A percentile compares a stretch with the other conserved stretches of the same genome.
These are phyloP conservation scores for Trichoderma asperelloides DNA, from an alignment of 495 filamentous ascomycete genomes.

Conservation along the genomic window DNA sequence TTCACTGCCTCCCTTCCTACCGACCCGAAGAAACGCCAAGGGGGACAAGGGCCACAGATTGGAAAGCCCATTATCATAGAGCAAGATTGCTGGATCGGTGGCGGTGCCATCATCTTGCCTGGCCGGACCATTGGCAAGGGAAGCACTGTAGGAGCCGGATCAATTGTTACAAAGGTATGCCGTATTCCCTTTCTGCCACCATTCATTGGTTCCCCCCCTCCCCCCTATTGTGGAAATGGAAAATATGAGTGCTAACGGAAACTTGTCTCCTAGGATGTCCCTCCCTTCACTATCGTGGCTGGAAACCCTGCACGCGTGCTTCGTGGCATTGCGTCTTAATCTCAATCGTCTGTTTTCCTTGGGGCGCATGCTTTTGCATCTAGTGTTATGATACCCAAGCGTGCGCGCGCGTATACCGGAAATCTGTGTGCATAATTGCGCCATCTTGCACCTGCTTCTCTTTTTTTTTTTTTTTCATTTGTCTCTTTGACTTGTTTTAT, in stretches of 20 bases:
- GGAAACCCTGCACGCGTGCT: constrained; percentile 10
- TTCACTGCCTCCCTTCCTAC: constrained; percentile 67
- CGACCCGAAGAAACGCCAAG: constrained; percentile 66
- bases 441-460: background rate
- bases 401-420: background rate
- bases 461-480: background rate
- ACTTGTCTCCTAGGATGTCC: constrained; percentile 19
- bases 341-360: background rate
- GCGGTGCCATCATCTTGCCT: constrained; percentile 65
- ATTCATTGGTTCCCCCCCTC: no score
- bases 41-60: constrained; percentile 61
- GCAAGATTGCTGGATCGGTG: constrained; percentile 73
- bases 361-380: background rate
- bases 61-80: constrained; percentile 72
- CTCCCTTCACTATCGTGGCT: constrained; percentile 13
- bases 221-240: background rate
- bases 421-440: background rate
- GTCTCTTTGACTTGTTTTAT: background rate
- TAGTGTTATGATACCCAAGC: constrained; percentile 1
- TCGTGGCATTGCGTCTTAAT: constrained; percentile 10
- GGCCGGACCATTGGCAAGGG: constrained; percentile 77
- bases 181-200: no score
- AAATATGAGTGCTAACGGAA: background rate
- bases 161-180: constrained; percentile 76
- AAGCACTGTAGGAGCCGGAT: constrained; percentile 71